Conservation (phyloP, 192 early-diverging fungal genomes). For the Coemansia sp. region DNA sequence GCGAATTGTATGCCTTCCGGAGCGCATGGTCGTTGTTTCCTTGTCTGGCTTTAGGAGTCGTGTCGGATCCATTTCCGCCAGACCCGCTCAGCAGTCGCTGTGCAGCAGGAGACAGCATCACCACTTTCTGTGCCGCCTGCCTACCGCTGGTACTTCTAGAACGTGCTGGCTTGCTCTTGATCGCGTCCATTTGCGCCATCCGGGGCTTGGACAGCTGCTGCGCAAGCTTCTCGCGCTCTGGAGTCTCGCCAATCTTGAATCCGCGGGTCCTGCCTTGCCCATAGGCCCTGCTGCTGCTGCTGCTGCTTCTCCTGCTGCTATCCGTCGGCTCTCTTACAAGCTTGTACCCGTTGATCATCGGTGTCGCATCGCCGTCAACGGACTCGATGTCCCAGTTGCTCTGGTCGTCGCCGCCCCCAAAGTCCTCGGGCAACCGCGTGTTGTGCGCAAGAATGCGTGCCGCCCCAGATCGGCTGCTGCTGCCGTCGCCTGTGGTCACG, state of each 20-base stretch:
- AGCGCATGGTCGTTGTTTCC: slow-evolving; percentile 5
- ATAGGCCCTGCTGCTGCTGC: no score
- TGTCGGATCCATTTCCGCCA: no score
- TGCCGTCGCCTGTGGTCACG: neutral
- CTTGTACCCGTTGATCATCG: slow-evolving; percentile 37
- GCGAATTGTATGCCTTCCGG: slow-evolving; percentile 36
- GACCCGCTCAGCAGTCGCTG: slow-evolving; percentile 24
- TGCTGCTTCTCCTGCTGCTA: neutral
- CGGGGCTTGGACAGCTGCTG: slow-evolving; percentile 3
- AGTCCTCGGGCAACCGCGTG: slow-evolving; percentile 21
- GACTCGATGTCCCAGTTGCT: slow-evolving; percentile 14
- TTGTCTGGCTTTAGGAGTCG: neutral
- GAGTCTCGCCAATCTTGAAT: slow-evolving; percentile 21
- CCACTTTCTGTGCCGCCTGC: neutral
- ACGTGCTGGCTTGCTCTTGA: neutral
- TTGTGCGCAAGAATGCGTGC: slow-evolving; percentile 31
- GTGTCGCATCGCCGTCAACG: slow-evolving; percentile 20
- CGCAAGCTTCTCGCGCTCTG: slow-evolving; percentile 25
- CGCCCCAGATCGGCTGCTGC: neutral
- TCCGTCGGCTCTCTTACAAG: slow-evolving; percentile 20
- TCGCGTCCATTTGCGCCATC: neutral
- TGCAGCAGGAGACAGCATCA: slow-evolving; percentile 40
- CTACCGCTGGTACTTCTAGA: neutral
- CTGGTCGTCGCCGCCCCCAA: neutral
- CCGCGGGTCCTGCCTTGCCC: neutral